These are phyloP conservation scores for Myxozyma nipponensis DNA, from an alignment of 805 yeast genomes.

Conservation along the genomic window DNA sequence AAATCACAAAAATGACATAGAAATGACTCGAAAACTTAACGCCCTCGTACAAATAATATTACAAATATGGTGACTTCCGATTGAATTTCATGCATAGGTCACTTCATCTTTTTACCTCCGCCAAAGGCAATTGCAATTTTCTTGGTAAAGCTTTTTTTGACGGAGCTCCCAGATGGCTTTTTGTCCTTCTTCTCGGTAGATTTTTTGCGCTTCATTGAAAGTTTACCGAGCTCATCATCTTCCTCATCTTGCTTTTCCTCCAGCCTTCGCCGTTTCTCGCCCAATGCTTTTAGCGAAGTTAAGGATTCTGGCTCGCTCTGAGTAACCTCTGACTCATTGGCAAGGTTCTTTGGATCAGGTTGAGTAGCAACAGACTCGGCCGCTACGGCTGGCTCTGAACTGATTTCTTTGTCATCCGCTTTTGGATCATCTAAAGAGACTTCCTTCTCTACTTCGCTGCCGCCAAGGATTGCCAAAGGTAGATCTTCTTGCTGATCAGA, in stretches of 20 bases:
- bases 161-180: not conserved
- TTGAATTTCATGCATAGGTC: too few species aligned
- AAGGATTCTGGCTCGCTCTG: not conserved
- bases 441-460: not conserved
- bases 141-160: not conserved
- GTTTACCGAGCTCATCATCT: conserved; percentile 21
- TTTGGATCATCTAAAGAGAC: not conserved
- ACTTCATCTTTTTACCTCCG: conserved; percentile 3
- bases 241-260: conserved; percentile 11
- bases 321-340: not conserved
- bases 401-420: not conserved
- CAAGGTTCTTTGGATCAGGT: not conserved
- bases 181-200: not conserved
- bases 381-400: not conserved
- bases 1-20: not conserved
- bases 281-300: conserved; percentile 2
- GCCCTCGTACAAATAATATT: too few species aligned
- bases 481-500: too few species aligned
- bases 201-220: conserved; percentile 10
- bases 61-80: too few species aligned
- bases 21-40: not conserved
- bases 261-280: conserved; percentile 23
- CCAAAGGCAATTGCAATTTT: conserved; percentile 9
- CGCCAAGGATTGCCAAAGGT: conserved; percentile 2
- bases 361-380: not conserved